These are phyloP conservation scores for Raphanus sativus DNA, from an alignment of 345 rosid species.

Conservation along the genomic window DNA sequence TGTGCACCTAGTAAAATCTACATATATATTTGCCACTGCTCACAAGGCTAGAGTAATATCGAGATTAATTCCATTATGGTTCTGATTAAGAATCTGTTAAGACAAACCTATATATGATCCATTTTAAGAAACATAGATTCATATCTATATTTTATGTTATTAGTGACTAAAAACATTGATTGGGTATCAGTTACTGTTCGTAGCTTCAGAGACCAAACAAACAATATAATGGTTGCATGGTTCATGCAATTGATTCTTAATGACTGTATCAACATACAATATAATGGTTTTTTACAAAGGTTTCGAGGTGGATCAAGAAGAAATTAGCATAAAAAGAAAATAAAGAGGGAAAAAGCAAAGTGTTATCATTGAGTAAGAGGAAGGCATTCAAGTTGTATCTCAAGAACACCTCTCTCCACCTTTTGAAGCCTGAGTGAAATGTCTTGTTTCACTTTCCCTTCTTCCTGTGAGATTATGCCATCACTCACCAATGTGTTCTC, in stretches of 20 bases:
- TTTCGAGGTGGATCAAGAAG: conserved; percentile 21
- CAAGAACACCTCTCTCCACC: conserved; percentile 85
- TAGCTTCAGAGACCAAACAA: not conserved
- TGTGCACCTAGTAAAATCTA: too few relatives aligned
- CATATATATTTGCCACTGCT: too few relatives aligned
- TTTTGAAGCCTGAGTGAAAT: conserved; percentile 75
- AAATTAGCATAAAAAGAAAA: conserved; percentile 7
- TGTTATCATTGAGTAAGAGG: conserved; percentile 75
- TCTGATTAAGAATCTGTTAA: not conserved
- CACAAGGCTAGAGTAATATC: too few relatives aligned
- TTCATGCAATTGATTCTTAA: not conserved
- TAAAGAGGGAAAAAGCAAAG: conserved; percentile 2
- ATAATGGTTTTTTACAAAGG: conserved; percentile 18
- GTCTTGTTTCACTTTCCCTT: conserved; percentile 85
- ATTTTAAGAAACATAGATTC: not conserved
- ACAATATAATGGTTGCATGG: not conserved
- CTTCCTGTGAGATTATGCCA: conserved; percentile 61
- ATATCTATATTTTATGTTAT: not conserved
- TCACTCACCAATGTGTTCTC: conserved; percentile 74
- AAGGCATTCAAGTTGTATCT: conserved; percentile 90
- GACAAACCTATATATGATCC: not conserved
- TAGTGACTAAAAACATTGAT: not conserved
- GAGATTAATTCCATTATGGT: not conserved
- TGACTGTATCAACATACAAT: not conserved
- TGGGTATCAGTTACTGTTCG: not conserved